Evolutionary conservation across 805 yeast genomes (phyloP).

Genomic region (Candida nemodendra): DNA sequence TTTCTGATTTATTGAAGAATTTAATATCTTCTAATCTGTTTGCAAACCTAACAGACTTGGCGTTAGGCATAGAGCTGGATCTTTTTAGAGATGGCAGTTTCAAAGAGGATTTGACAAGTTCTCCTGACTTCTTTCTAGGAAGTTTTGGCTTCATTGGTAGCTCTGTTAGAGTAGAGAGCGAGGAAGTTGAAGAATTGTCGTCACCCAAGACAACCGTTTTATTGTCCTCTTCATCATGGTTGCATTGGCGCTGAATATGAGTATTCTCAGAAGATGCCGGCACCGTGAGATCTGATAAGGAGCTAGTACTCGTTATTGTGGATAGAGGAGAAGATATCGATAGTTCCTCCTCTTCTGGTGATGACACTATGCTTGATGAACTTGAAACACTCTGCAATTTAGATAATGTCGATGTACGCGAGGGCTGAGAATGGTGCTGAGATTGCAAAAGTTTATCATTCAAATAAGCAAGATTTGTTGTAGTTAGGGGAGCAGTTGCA

Average conservation of each 20-base stretch:
- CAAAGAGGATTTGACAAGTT: slow-evolving; percentile 45
- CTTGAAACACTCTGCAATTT: slow-evolving; percentile 8
- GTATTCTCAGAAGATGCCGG: slow-evolving; percentile 7
- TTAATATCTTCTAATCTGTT: slow-evolving; percentile 58
- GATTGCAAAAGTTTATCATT: slow-evolving; percentile 22
- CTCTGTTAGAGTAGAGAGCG: slow-evolving; percentile 21
- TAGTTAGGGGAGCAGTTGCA: slow-evolving; percentile 35
- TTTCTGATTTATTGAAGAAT: slow-evolving; percentile 58
- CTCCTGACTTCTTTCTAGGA: slow-evolving; percentile 54
- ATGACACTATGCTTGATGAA: slow-evolving; percentile 17
- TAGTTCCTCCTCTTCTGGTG: slow-evolving; percentile 24
- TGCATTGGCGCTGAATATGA: slow-evolving; percentile 7
- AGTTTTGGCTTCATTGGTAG: slow-evolving; percentile 24
- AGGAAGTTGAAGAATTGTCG: slow-evolving; percentile 12
- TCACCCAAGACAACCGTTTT: slow-evolving; percentile 22
- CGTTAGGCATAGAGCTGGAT: slow-evolving; percentile 49
- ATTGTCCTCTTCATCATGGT: slow-evolving; percentile 26
- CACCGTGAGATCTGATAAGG: slow-evolving; percentile 10
- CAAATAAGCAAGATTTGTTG: slow-evolving; percentile 31
- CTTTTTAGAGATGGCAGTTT: slow-evolving; percentile 43
- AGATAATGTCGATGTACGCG: slow-evolving; percentile 1
- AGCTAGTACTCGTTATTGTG: slow-evolving; percentile 23
- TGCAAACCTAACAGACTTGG: slow-evolving; percentile 66
- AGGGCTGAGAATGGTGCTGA: slow-evolving; percentile 5
- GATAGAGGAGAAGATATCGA: slow-evolving; percentile 30